Percentiles rank a stretch among this genome's conserved stretches.
Evolutionary conservation across 495 filamentous ascomycete species (phyloP).

Genomic region (Tuber aestivum): DNA sequence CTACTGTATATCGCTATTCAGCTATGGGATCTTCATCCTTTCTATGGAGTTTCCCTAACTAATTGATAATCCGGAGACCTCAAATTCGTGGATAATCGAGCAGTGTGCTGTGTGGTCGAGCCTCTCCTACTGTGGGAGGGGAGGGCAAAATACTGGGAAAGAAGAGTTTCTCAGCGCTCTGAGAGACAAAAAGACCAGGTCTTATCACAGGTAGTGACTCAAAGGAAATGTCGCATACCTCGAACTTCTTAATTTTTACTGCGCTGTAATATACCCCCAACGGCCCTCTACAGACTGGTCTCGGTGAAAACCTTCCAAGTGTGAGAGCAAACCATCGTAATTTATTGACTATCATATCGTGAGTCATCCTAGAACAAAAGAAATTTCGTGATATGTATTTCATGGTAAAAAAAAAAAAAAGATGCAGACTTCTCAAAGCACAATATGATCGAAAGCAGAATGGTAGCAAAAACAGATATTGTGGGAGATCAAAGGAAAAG

Average conservation of each 20-base stretch:
- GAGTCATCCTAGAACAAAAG: not conserved
- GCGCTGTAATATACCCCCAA: not conserved
- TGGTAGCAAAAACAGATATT: not conserved
- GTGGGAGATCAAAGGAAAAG: not conserved
- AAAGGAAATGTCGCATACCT: no score
- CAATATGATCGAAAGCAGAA: not conserved
- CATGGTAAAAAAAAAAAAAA: not conserved
- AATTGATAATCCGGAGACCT: not conserved
- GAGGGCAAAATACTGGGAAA: no score
- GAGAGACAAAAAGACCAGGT: no score
- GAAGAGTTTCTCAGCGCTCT: no score
- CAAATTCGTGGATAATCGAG: no score
- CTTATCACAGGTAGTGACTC: no score
- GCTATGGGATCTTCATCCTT: no score
- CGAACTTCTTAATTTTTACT: not conserved
- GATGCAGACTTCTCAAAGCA: not conserved
- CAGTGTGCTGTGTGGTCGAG: no score
- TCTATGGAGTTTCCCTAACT: no score
- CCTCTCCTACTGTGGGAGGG: no score
- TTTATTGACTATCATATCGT: not conserved
- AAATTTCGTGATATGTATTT: not conserved
- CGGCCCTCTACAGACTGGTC: not conserved
- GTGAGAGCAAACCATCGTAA: not conserved
- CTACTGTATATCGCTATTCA: no score
- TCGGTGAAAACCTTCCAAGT: not conserved